Evolutionary conservation across 768 basidiomycete genomes (phyloP).

Genomic region (Rhizopogon roseolus): DNA sequence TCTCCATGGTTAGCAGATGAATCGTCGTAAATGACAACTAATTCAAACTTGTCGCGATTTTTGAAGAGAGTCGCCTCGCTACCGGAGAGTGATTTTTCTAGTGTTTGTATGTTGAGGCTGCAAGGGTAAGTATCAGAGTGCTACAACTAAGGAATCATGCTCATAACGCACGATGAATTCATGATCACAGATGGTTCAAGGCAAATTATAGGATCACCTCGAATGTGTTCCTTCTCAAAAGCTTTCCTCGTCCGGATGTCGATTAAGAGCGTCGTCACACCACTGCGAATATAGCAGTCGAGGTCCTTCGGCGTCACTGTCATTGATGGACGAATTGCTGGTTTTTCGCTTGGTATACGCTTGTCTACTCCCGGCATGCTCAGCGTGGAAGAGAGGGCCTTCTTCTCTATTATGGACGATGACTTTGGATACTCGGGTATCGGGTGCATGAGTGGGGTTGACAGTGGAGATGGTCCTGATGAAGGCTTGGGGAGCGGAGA

Average conservation of each 20-base stretch:
- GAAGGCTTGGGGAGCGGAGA: constrained; percentile 42
- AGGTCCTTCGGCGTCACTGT: constrained; percentile 57
- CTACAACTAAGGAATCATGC: not conserved
- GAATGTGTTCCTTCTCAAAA: constrained; percentile 72
- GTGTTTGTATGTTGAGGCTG: constrained; percentile 59
- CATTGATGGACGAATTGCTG: constrained; percentile 55
- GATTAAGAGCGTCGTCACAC: constrained; percentile 64
- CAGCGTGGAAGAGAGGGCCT: too few relatives aligned
- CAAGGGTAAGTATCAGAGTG: constrained; percentile 6
- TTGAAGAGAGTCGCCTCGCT: constrained; percentile 73
- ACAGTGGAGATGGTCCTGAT: constrained; percentile 32
- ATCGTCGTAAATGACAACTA: constrained; percentile 83
- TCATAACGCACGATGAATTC: constrained; percentile 55
- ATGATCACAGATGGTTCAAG: constrained; percentile 77
- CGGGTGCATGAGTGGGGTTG: constrained; percentile 29
- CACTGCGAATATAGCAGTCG: constrained; percentile 45
- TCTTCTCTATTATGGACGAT: constrained; percentile 8
- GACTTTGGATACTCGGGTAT: constrained; percentile 25
- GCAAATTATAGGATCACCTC: constrained; percentile 66
- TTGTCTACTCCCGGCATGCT: too few relatives aligned
- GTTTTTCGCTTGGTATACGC: constrained; percentile 23
- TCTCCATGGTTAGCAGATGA: constrained; percentile 47
- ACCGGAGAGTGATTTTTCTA: constrained; percentile 73
- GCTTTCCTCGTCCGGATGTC: constrained; percentile 80
- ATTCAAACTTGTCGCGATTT: constrained; percentile 84